Evolutionary conservation across 495 filamentous ascomycete species (phyloP), one percentile per base, ranked within the genome.

Genomic region (Penicillium paxilli): DNA sequence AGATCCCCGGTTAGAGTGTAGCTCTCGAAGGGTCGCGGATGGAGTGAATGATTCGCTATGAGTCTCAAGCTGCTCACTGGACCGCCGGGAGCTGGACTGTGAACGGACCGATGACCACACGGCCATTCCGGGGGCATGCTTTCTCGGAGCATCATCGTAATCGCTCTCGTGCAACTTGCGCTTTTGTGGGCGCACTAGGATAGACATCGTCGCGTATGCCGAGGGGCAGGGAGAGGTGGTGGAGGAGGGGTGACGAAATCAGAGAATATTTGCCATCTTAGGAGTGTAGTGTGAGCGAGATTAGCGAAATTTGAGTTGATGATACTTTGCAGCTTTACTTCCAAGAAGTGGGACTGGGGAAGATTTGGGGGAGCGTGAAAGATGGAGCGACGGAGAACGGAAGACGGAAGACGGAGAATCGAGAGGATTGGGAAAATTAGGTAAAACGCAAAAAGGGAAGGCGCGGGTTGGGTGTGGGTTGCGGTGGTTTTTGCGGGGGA

Each of bases 101-200:
- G 59, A 60, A 1, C 16, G 25, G 5, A 21, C n/a, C 1, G 0
- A 30, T 16, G 14, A 32, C 40, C 40, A 42, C n/a, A 20, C 11
- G 11, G 21, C 40, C 23, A 23, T 6, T 11, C 40, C 21, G 20
- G 35, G 11, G 35, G 19, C 40, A 21, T 65, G 35, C 48, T 67
- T 65, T 17, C 64, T 58, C 51, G 62, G 52, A n/a, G 58, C 60
- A 9, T 67, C 69, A 5, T 64, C 47, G n/a, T 55, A 49, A 9
- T 70, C 70, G 26, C 62, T 47, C 35, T 73, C 65, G 37, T 63
- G 49, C 14, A 73, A 47, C 53, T 72, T 71, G 60, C 73, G 69
- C 53, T 76, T 76, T 12, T 57, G 58, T 20, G 72, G 72, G 28
- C 67, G 65, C 40, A 67, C 69, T 30, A 74, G 58, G 35, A 72